Evolutionary conservation across 2,329 filamentous ascomycete genomes (phyloP).

Genomic region (Chalaropsis thielavioides): DNA sequence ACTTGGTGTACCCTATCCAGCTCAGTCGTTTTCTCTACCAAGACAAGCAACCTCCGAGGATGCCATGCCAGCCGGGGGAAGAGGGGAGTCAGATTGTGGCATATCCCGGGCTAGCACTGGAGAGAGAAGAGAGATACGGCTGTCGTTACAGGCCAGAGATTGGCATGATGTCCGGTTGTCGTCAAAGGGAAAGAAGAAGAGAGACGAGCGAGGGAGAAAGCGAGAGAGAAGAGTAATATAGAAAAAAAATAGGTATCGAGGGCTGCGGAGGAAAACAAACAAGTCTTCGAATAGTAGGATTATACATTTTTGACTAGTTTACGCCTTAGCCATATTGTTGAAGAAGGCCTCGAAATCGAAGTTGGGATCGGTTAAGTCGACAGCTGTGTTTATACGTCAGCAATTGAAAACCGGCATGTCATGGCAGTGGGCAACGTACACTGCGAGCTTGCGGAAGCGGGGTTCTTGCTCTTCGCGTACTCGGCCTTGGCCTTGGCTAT

Average conservation of each 20-base stretch:
- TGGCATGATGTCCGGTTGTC: background rate
- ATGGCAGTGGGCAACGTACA: constrained; percentile 20
- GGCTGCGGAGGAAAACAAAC: constrained; percentile 1
- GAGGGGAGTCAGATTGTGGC: background rate
- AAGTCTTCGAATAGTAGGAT: constrained; percentile 7
- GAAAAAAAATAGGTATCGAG: background rate
- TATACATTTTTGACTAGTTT: constrained; percentile 21
- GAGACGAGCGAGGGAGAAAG: no score
- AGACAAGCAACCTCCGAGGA: background rate
- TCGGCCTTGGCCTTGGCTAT: constrained; percentile 88
- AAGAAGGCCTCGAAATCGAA: constrained; percentile 88
- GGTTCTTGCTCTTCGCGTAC: constrained; percentile 62
- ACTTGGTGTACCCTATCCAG: background rate
- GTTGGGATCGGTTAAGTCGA: constrained; percentile 63
- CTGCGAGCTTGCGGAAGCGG: constrained; percentile 24
- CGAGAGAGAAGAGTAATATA: background rate
- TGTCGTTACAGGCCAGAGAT: background rate
- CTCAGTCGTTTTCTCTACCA: background rate
- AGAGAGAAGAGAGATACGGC: background rate
- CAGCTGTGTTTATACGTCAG: constrained; percentile 5
- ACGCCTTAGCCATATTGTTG: constrained; percentile 44
- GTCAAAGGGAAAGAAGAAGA: background rate
- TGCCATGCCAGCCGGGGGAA: background rate
- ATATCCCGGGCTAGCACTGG: constrained; percentile 13
- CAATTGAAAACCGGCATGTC: background rate